Percentiles rank a stretch among this genome's conserved stretches.
These are phyloP conservation scores for Globisporangium polare DNA, from an alignment of 352 stramenopile genomes.

Conservation along the genomic window DNA sequence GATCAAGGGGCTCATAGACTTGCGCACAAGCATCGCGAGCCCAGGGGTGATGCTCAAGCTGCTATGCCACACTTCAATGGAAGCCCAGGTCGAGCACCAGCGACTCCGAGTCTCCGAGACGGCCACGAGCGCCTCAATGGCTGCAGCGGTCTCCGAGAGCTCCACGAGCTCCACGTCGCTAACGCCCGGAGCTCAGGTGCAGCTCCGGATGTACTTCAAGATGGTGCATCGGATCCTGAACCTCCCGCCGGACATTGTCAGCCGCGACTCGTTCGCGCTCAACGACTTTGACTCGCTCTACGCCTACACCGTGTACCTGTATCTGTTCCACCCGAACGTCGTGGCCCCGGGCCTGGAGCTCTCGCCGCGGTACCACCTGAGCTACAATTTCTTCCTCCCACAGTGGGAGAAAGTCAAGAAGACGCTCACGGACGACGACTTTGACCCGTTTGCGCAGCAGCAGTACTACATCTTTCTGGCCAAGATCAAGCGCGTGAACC, in stretches of 20 bases:
- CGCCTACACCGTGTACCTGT: slow-evolving; percentile 56
- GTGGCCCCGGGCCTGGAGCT: slow-evolving; percentile 39
- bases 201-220: slow-evolving; percentile 75
- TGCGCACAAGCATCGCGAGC: slow-evolving; percentile 44
- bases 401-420: slow-evolving; percentile 73
- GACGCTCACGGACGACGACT: slow-evolving; percentile 48
- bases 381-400: slow-evolving; percentile 46
- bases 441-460: slow-evolving; percentile 64
- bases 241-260: slow-evolving; percentile 62
- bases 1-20: slow-evolving; percentile 63
- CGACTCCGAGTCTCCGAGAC: slow-evolving; percentile 38
- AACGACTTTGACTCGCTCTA: slow-evolving; percentile 79
- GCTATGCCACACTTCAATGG: slow-evolving; percentile 50
- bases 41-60: slow-evolving; percentile 72
- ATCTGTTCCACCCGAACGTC: slow-evolving; percentile 62
- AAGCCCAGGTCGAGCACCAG: slow-evolving; percentile 54
- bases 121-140: slow-evolving; percentile 16
- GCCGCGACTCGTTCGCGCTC: slow-evolving; percentile 57
- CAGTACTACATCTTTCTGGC: slow-evolving; percentile 72
- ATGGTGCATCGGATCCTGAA: slow-evolving; percentile 44
- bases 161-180: slow-evolving; percentile 54
- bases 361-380: slow-evolving; percentile 48
- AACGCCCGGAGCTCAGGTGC: slow-evolving; percentile 44
- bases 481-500: slow-evolving; percentile 61
- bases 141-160: slow-evolving; percentile 29